Evolutionary conservation across 306 rosid species (phyloP).

Genomic region (Cicer judaicum): DNA sequence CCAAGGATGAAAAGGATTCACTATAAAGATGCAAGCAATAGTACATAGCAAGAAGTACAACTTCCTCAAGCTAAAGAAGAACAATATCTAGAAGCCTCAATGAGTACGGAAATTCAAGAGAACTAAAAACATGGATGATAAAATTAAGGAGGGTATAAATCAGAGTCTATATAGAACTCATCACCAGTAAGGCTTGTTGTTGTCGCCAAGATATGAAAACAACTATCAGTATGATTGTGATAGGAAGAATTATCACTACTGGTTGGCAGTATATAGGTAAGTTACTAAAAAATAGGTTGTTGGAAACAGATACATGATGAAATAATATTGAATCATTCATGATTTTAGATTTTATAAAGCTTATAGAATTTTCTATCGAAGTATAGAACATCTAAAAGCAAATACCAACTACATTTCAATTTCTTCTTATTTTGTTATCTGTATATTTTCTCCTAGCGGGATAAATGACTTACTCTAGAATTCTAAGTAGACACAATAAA

Average conservation of each 20-base stretch:
- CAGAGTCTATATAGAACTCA: too few species aligned
- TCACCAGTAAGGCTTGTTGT: too few species aligned
- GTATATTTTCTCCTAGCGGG: neutral
- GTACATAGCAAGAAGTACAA: neutral
- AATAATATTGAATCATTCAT: neutral
- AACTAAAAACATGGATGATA: neutral
- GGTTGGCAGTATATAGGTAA: too few species aligned
- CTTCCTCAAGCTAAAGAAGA: neutral
- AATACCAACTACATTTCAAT: neutral
- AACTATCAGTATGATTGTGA: too few species aligned
- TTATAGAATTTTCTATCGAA: constrained; percentile 1
- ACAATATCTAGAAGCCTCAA: neutral
- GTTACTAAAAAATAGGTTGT: too few species aligned
- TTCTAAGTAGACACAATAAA: constrained; percentile 33
- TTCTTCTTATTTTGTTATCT: constrained; percentile 26
- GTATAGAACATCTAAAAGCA: constrained; percentile 17
- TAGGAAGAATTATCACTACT: too few species aligned
- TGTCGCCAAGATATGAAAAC: too few species aligned
- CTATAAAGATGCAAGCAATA: neutral
- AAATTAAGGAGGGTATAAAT: too few species aligned
- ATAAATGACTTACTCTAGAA: neutral
- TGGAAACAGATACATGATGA: too few species aligned
- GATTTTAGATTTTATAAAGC: constrained; percentile 15
- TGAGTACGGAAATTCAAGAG: neutral
- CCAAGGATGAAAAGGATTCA: neutral